These are phyloP conservation scores for Pythium vanterpoolii DNA, from an alignment of 352 stramenopile genomes.

Conservation along the genomic window DNA sequence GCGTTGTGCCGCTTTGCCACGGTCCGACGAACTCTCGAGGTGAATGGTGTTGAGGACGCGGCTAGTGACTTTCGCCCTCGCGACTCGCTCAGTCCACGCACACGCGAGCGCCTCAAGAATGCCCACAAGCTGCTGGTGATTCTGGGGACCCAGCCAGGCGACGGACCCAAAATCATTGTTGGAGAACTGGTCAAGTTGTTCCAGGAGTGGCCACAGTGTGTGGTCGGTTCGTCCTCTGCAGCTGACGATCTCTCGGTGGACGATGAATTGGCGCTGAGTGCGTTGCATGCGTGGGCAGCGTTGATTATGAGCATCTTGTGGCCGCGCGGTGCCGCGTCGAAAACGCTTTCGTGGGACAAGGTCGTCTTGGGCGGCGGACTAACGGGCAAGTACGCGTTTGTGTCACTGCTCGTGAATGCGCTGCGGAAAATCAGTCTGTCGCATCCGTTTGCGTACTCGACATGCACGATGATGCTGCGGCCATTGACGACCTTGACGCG, in stretches of 20 bases:
- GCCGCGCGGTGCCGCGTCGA: conserved; percentile 65
- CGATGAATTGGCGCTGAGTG: conserved; percentile 68
- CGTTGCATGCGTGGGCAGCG: conserved; percentile 78
- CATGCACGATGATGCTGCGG: conserved; percentile 77
- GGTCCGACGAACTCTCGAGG: conserved; percentile 47
- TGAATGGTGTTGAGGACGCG: conserved; percentile 33
- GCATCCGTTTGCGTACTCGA: conserved; percentile 70
- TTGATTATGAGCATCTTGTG: conserved; percentile 88
- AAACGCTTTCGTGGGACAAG: conserved; percentile 80
- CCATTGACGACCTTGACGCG: conserved; percentile 76
- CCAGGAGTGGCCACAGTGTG: conserved; percentile 49
- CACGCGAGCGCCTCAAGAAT: conserved; percentile 55
- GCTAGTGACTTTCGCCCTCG: conserved; percentile 13
- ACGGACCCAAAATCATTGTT: conserved; percentile 77
- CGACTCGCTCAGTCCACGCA: conserved; percentile 32
- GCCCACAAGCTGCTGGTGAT: conserved; percentile 64
- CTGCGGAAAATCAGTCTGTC: conserved; percentile 74
- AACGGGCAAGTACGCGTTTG: conserved; percentile 74
- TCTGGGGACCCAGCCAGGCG: conserved; percentile 65
- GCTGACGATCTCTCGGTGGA: conserved; percentile 34
- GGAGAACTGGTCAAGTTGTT: conserved; percentile 69
- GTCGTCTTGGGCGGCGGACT: conserved; percentile 62
- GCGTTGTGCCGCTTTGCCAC: conserved; percentile 68
- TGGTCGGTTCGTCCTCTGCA: neutral
- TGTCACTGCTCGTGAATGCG: conserved; percentile 70